Base-by-base conservation (phyloP, 148 eudicot genomes). In the Selenicereus undatus region DNA sequence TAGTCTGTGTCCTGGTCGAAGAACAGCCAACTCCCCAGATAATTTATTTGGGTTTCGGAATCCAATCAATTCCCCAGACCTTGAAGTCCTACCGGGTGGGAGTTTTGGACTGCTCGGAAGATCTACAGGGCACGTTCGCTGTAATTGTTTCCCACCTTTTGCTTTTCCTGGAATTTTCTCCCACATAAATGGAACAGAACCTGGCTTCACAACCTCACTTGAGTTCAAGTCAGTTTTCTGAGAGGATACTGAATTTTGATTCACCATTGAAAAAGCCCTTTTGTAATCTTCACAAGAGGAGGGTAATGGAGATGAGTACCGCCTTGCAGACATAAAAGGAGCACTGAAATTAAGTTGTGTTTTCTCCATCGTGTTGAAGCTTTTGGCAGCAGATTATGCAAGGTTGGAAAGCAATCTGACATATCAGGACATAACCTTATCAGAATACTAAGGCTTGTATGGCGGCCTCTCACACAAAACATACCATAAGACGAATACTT, bases 241-340 rank as follows among this genome's bases (percentile, higher is more conserved):
- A 11, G 76, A 75, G 26, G 21, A 35, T 71, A 78, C 11, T n/a
- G 80, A 22, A 66, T 78, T 81, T 51, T 17, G 76, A 26, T 52
- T 52, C 14, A 52, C 9, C 58, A 52, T 52, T 52, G 65, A 42
- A 60, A 48, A 35, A 77, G 76, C 83, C 54, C 43, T 48, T 29
- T 76, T 72, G 24, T 24, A n/a, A 58, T 85, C 83, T 76, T 85
- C 88, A 27, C 50, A 75, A 26, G 85, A 81, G 32, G 84, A 76
- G 11, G 86, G 83, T 27, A 81, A 29, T 69, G 90, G 90, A 27
- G 90, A 88, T 48, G 90, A 88, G 74, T 88, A 88, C 36, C 90
- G 76, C 78, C 90, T 88, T 83, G 90, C 90, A 35, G 90, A 85
- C 79, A 88, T 79, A 5, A 88, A 80, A 43, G 90, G 90, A n/a